Percentiles rank a stretch among this genome's conserved stretches.
These are phyloP conservation scores for Phytophthora meadii DNA, from an alignment of 352 stramenopile species.

Conservation along the genomic window DNA sequence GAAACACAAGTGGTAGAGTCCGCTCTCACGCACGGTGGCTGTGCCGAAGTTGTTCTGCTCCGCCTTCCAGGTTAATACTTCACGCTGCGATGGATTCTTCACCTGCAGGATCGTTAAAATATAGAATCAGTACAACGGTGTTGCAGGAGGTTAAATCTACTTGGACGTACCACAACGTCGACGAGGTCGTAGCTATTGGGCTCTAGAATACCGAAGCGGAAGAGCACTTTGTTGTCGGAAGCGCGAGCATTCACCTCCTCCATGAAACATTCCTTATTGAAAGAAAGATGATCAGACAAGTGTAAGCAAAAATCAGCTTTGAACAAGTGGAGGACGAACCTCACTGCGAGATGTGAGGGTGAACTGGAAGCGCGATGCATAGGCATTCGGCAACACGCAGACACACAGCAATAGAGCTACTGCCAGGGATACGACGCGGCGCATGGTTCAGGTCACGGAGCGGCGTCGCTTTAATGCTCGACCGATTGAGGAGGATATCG, in stretches of 20 bases:
- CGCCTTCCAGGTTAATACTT: constrained; percentile 61
- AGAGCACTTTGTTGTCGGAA: constrained; percentile 67
- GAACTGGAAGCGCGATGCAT: constrained; percentile 62
- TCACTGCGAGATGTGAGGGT: constrained; percentile 45
- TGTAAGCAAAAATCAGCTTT: background rate
- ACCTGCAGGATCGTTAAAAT: constrained; percentile 36
- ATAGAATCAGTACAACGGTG: background rate
- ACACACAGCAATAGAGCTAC: constrained; percentile 26
- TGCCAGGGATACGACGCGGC: background rate
- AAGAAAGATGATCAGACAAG: background rate
- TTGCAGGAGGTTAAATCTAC: too few relatives aligned
- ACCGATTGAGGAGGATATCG: constrained; percentile 25
- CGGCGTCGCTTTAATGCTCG: constrained; percentile 3
- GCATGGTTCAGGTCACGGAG: background rate
- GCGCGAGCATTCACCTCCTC: constrained; percentile 64
- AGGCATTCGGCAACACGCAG: constrained; percentile 10
- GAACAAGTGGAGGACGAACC: constrained; percentile 27
- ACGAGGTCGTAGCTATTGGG: constrained; percentile 61
- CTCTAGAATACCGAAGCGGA: constrained; percentile 67
- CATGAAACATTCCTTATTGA: constrained; percentile 60
- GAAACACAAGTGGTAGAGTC: constrained; percentile 85
- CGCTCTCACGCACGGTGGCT: constrained; percentile 68
- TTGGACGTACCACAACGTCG: constrained; percentile 48
- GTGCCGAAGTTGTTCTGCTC: constrained; percentile 71
- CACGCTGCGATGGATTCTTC: constrained; percentile 59